phyloP scores from a whole-genome alignment of 345 rosid genomes.

The Nasturtium officinale region DNA sequence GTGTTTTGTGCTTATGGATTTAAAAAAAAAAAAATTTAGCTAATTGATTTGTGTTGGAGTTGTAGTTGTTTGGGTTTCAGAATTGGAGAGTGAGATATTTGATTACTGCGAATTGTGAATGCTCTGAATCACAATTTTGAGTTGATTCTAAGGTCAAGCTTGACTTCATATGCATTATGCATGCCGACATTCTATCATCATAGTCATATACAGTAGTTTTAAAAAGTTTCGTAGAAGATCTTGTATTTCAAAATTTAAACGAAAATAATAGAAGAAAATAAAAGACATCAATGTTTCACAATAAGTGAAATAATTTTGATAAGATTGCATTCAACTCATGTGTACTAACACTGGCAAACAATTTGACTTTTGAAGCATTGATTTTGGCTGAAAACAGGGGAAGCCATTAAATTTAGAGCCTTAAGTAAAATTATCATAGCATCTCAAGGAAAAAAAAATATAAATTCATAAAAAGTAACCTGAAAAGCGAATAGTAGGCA shows the following conservation, averaged over 20 bases:
- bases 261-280: not conserved
- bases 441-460: not conserved
- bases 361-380: conserved; percentile 38
- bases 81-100: too few relatives aligned
- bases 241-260: conserved; percentile 6
- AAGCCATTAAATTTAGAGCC: conserved; percentile 26
- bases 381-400: conserved; percentile 42
- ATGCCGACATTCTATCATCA: not conserved
- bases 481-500: conserved; percentile 10
- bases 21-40: too few relatives aligned
- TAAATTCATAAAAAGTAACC: not conserved
- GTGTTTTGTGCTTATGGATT: too few relatives aligned
- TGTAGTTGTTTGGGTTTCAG: too few relatives aligned
- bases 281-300: not conserved
- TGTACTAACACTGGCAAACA: conserved; percentile 46
- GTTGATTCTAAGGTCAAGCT: too few relatives aligned
- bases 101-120: too few relatives aligned
- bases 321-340: conserved; percentile 34
- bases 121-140: too few relatives aligned
- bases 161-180: not conserved
- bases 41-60: too few relatives aligned
- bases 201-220: not conserved
- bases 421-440: conserved; percentile 18
- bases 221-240: not conserved
- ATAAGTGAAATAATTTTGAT: conserved; percentile 1